A percentile compares a stretch with the other conserved stretches of the same genome.
Evolutionary conservation across 1,284 basidiomycete species (phyloP).

Genomic region (Cutaneotrichosporon sp.): DNA sequence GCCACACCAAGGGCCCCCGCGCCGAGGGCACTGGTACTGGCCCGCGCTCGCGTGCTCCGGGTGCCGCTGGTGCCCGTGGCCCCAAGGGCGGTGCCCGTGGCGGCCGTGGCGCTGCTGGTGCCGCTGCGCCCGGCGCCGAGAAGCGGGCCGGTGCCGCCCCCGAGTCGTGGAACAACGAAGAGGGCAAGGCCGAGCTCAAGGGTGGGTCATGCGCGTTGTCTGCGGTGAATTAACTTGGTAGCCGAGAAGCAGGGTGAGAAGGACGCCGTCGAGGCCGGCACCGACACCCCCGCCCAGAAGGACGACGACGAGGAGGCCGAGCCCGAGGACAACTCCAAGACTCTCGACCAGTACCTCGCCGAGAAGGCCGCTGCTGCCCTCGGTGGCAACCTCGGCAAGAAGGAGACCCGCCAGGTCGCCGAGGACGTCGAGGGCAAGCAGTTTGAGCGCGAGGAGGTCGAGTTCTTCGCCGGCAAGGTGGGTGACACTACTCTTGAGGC

Average conservation of each 20-base stretch:
- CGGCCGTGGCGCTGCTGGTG: slow-evolving; percentile 19
- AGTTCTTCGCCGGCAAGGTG: slow-evolving; percentile 41
- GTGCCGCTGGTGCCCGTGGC: slow-evolving; percentile 34
- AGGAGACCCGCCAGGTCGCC: slow-evolving; percentile 31
- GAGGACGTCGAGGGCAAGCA: slow-evolving; percentile 36
- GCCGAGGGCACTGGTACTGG: slow-evolving; percentile 30
- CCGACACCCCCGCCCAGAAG: slow-evolving; percentile 37
- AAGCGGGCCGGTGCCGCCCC: slow-evolving; percentile 63
- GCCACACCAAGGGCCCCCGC: slow-evolving; percentile 45
- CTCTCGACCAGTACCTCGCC: slow-evolving; percentile 50
- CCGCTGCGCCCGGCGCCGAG: slow-evolving; percentile 57
- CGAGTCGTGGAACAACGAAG: slow-evolving; percentile 85
- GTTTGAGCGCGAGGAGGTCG: slow-evolving; percentile 42
- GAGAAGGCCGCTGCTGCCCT: slow-evolving; percentile 41
- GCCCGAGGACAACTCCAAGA: slow-evolving; percentile 82
- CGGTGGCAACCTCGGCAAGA: slow-evolving; percentile 23
- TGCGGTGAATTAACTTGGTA: slow-evolving; percentile 30
- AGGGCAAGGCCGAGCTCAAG: slow-evolving; percentile 67
- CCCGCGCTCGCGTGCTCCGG: slow-evolving; percentile 32
- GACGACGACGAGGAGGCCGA: slow-evolving; percentile 54
- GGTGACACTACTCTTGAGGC: slow-evolving; percentile 3
- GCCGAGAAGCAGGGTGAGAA: slow-evolving; percentile 51
- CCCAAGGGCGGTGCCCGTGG: slow-evolving; percentile 31
- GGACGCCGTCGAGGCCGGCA: slow-evolving; percentile 30
- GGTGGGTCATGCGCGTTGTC: slow-evolving; percentile 47